Evolutionary conservation across 108 stramenopile species (phyloP).

Genomic region (Poteriospumella lacustris): DNA sequence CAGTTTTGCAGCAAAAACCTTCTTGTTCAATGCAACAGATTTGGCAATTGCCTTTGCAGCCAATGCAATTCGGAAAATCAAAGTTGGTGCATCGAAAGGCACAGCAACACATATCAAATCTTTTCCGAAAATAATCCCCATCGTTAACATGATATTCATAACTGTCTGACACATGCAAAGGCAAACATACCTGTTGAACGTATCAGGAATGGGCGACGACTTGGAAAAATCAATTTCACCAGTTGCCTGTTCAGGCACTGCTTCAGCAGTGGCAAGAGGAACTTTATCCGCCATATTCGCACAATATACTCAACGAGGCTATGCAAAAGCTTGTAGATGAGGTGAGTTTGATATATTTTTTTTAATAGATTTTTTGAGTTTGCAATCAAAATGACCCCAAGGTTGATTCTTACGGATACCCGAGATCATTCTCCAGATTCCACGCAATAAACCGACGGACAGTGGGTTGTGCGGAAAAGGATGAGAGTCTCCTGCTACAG

Average conservation of each 20-base stretch:
- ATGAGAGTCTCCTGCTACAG: too few relatives aligned
- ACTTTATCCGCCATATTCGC: too few relatives aligned
- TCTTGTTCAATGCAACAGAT: background rate
- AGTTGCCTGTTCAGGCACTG: background rate
- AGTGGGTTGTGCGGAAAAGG: too few relatives aligned
- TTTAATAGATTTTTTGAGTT: too few relatives aligned
- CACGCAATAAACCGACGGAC: too few relatives aligned
- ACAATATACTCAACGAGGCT: too few relatives aligned
- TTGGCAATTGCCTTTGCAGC: background rate
- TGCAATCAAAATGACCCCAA: too few relatives aligned
- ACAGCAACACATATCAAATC: background rate
- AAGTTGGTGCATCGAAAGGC: background rate
- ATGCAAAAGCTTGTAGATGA: too few relatives aligned
- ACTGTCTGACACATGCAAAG: background rate
- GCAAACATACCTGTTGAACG: background rate
- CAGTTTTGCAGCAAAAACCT: background rate
- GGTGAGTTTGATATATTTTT: too few relatives aligned
- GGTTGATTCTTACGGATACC: too few relatives aligned
- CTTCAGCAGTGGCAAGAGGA: too few relatives aligned
- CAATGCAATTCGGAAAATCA: background rate
- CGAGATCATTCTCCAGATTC: too few relatives aligned
- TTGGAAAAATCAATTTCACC: background rate
- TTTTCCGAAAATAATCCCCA: background rate
- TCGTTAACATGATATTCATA: background rate
- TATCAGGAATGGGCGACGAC: background rate